Conservation (phyloP, 2,329 filamentous ascomycete species). For the Lecanicillium sp. region DNA sequence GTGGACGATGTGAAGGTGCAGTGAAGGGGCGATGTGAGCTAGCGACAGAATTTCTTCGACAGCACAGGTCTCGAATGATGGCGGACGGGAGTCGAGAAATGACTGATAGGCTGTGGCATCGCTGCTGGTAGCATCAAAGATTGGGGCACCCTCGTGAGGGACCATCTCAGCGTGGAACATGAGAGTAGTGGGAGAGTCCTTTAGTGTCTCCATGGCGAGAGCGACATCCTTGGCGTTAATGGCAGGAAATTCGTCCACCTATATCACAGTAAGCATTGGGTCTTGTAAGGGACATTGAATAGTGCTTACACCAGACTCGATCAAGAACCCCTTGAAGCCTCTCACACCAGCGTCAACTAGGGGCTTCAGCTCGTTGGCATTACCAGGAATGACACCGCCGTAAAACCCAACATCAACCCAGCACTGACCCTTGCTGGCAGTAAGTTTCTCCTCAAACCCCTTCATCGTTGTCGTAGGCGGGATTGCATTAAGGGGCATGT, state of each 20-base stretch:
- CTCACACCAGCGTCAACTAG: slow-evolving; percentile 80
- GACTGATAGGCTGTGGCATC: slow-evolving; percentile 74
- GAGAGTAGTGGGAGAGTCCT: slow-evolving; percentile 75
- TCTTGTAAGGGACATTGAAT: too few species aligned
- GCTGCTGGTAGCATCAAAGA: slow-evolving; percentile 67
- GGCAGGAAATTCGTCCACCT: slow-evolving; percentile 94
- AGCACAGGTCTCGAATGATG: slow-evolving; percentile 84
- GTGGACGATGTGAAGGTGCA: slow-evolving; percentile 90
- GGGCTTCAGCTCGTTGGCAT: slow-evolving; percentile 67
- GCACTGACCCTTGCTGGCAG: slow-evolving; percentile 76
- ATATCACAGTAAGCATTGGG: slow-evolving; percentile 11
- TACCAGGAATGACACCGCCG: slow-evolving; percentile 88
- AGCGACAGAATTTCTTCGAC: slow-evolving; percentile 79
- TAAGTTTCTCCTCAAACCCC: slow-evolving; percentile 76
- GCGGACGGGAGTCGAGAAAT: slow-evolving; percentile 84
- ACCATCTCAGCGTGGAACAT: slow-evolving; percentile 99
- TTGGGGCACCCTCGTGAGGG: slow-evolving; percentile 72
- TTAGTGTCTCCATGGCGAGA: slow-evolving; percentile 72
- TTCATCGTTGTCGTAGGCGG: slow-evolving; percentile 87
- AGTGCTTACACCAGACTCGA: slow-evolving; percentile 79
- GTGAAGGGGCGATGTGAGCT: slow-evolving; percentile 67
- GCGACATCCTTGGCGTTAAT: slow-evolving; percentile 73
- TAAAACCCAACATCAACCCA: slow-evolving; percentile 99
- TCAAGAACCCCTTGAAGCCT: slow-evolving; percentile 96
- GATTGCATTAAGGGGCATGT: slow-evolving; percentile 97